Evolutionary conservation across 768 basidiomycete species (phyloP), one percentile per base, ranked within the genome.

Genomic region (Leucocoprinus birnbaumii): DNA sequence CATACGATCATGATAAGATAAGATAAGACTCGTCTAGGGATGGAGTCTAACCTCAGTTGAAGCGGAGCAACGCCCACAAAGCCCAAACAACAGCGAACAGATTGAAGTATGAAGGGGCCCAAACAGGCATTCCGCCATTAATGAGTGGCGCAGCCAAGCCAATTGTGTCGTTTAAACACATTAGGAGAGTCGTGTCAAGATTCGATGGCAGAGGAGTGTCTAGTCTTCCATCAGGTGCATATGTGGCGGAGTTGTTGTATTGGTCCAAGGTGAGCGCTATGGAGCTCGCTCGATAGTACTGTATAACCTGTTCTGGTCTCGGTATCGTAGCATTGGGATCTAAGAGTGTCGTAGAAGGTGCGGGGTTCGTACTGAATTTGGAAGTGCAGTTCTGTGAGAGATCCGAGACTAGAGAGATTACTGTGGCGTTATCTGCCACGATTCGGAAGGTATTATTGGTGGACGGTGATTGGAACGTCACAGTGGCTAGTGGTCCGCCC

Each of bases 281-380:
- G 38, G 75, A 79, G 59, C 79, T 80, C 0, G 82, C 76, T 25
- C 85, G 81, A 61, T 79, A 86, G 61, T 86, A 86, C 51, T 85
- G 80, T 4, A 85, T 60, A 0, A 74, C 76, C 57, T 81, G 74
- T 57, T 80, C 75, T 0, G 82, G 80, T 37, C 63, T 62, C 11
- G 73, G 71, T 3, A 50, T 24, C 1, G 55, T 59, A 2, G 59
- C 53, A 25, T 44, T 40, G 5, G 55, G 31, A 34, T 46, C 27
- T 25, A 61, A 48, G 44, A 48, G 44, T 66, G 73, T 68, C 60
- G 73, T 64, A 0, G 72, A 63, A 3, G 70, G 66, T 0, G 71
- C 66, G 0, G 67, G 60, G 7, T 67, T 65, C n/a, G 68, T 68
- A 7, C 71, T 64, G 4, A 66, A 55, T 1, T 64, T 65, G 19